These are phyloP conservation scores for Rhizoclosmatium globosum DNA, from an alignment of 192 early-diverging fungal genomes.

Conservation along the genomic window DNA sequence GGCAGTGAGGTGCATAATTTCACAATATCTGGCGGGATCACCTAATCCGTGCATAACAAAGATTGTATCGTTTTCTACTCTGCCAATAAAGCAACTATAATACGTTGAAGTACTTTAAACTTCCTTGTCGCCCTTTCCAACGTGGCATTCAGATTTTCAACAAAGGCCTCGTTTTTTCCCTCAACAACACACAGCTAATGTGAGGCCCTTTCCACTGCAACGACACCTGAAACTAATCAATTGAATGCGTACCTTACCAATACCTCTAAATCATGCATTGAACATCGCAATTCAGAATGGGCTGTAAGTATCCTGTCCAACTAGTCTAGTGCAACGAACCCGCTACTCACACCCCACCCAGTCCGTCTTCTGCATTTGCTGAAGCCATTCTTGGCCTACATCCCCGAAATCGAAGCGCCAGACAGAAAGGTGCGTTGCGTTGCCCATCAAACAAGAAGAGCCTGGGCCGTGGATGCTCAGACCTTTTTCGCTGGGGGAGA, in stretches of 20 bases:
- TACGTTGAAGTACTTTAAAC: no score
- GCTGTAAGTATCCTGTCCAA: not conserved
- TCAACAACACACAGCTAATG: not conserved
- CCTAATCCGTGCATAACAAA: no score
- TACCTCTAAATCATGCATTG: not conserved
- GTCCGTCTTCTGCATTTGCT: slow-evolving; percentile 97
- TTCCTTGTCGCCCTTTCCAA: not conserved
- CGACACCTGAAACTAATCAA: not conserved
- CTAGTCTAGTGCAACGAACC: no score
- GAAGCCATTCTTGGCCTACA: slow-evolving; percentile 95
- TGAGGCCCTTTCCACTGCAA: not conserved
- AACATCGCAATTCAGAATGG: not conserved
- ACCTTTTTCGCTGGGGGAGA: no score
- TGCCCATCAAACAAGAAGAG: no score
- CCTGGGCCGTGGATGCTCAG: no score
- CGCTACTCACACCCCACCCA: slow-evolving; percentile 34
- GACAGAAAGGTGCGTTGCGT: slow-evolving; percentile 86
- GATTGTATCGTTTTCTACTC: no score
- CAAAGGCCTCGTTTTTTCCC: not conserved
- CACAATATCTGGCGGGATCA: no score
- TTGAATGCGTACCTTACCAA: not conserved
- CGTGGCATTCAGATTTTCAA: not conserved
- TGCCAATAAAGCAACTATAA: no score
- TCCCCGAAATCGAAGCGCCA: slow-evolving; percentile 97
- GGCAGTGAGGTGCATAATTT: no score